phyloP scores from a whole-genome alignment of 371 early-diverging fungal genomes.

The Rhizopus delemar region DNA sequence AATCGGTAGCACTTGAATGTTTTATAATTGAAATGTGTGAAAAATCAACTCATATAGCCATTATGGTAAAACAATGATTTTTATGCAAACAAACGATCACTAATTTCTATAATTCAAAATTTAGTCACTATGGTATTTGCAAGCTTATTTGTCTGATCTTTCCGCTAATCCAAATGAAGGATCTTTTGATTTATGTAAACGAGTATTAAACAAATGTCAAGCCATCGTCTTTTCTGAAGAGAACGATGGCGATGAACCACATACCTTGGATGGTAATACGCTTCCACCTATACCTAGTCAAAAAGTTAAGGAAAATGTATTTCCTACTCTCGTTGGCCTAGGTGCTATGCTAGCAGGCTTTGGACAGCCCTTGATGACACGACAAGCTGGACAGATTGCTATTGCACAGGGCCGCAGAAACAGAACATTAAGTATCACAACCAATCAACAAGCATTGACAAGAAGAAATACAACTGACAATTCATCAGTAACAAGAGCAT shows the following conservation, averaged over 20 bases:
- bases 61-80: slow-evolving; percentile 72
- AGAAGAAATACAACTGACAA: slow-evolving; percentile 24
- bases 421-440: slow-evolving; percentile 40
- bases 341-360: slow-evolving; percentile 75
- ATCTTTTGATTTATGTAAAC: slow-evolving; percentile 75
- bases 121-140: slow-evolving; percentile 88
- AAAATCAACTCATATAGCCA: slow-evolving; percentile 76
- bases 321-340: slow-evolving; percentile 84
- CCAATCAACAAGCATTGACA: slow-evolving; percentile 7
- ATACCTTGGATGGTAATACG: slow-evolving; percentile 34
- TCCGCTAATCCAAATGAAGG: slow-evolving; percentile 62
- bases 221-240: slow-evolving; percentile 76
- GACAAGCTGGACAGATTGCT: slow-evolving; percentile 70
- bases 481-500: neutral
- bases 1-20: slow-evolving; percentile 76
- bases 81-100: slow-evolving; percentile 40
- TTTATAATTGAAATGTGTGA: slow-evolving; percentile 71
- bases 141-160: slow-evolving; percentile 82
- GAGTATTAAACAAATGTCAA: slow-evolving; percentile 82
- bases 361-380: slow-evolving; percentile 73
- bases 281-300: slow-evolving; percentile 29
- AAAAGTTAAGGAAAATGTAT: slow-evolving; percentile 72
- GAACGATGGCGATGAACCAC: too few relatives aligned
- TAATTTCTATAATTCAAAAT: slow-evolving; percentile 27
- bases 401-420: slow-evolving; percentile 74